Conservation (phyloP, 805 yeast species). For the Saccharomycopsis fermentans region DNA sequence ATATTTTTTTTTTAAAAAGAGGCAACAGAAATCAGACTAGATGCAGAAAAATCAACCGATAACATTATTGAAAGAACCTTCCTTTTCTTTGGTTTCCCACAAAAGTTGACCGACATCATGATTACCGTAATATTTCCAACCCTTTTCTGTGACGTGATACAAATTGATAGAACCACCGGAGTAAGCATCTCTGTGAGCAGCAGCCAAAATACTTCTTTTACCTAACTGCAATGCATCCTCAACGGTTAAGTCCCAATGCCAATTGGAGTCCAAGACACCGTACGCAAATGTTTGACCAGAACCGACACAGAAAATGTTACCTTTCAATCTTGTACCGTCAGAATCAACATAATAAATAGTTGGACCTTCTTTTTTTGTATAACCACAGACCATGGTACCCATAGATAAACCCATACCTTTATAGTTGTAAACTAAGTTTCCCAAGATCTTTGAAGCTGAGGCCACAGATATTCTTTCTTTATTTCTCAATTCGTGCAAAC, state of each 20-base stretch:
- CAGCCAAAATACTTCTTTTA: conserved; percentile 91
- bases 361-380: conserved; percentile 91
- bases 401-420: conserved; percentile 97
- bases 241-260: conserved; percentile 81
- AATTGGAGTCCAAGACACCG: conserved; percentile 91
- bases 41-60: conserved; percentile 30
- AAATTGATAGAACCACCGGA: conserved; percentile 95
- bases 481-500: conserved; percentile 88
- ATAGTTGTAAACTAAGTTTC: conserved; percentile 84
- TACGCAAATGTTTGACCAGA: conserved; percentile 99
- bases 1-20: too few relatives aligned
- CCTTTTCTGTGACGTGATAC: conserved; percentile 85
- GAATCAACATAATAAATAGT: conserved; percentile 93
- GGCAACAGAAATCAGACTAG: too few relatives aligned
- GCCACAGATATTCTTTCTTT: conserved; percentile 93
- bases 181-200: conserved; percentile 96
- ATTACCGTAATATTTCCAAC: conserved; percentile 96
- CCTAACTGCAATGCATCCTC: conserved; percentile 94
- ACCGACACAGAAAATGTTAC: conserved; percentile 94
- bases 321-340: conserved; percentile 91
- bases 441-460: conserved; percentile 88
- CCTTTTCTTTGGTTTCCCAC: conserved; percentile 84
- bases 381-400: conserved; percentile 99
- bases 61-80: conserved; percentile 82
- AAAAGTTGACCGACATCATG: conserved; percentile 83